Evolutionary conservation across 2,329 filamentous ascomycete genomes (phyloP), one percentile per base, ranked within the genome.

Genomic region (Balansia obtecta): DNA sequence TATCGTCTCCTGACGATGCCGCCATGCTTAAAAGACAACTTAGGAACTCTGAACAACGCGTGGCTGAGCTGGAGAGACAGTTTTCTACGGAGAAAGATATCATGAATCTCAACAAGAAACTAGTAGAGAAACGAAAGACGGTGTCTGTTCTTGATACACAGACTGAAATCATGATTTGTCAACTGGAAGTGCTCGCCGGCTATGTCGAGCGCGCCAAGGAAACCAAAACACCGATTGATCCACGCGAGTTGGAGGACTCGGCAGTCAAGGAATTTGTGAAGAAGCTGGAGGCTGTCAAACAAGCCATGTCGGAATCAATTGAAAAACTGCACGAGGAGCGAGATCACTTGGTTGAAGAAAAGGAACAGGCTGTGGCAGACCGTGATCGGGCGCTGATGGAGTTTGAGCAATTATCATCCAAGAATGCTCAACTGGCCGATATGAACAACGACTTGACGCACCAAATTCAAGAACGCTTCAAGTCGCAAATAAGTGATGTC

Each of bases 371-470:
- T 22, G 81, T 86, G 39, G 83, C 86, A 48, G 86, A 93, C 71
- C 88, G 94, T 60, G 91, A 97, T 66, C 88, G 93, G 63, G 90
- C 88, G 13, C 83, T 96, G 60, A 82, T 95, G 61, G 93, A 98
- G 63, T 97, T 96, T 62, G 93, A 97, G 70, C 88, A 94, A 61
- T 73, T 98, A 43, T 95, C 88, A 11, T 85, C 84, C 51, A 95
- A 95, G 74, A 98, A 98, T 64, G 85, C 87, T 0, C 91, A 97
- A 69, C 76, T 98, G 53, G 85, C 88, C 30, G 88, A 96, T 61
- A 82, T 97, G 74, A 97, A 98, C 70, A 95, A 95, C 60, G 88
- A 95, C 63, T 74, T 98, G 50, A 90, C 94, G 4, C 87, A 95
- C 61, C 88, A 90, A 63, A 95, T 97, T 53, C 91, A 97, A 65